Evolutionary conservation across 2,329 filamentous ascomycete genomes (phyloP), one percentile per base, ranked within the genome.

Genomic region (Calonectria multiphialidica): DNA sequence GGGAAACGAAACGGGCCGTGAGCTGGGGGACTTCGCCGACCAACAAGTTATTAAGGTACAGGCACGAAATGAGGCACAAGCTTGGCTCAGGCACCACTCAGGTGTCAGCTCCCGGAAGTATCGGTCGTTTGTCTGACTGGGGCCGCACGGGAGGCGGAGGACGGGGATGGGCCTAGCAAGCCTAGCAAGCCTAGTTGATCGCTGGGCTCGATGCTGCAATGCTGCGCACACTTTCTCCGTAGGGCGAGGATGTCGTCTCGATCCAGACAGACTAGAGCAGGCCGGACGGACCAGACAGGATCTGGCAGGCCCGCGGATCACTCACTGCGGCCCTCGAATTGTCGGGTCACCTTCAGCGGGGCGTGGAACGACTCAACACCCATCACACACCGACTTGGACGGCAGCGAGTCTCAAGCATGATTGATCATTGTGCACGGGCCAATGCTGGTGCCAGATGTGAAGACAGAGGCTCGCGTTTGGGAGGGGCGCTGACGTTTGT

Each of bases 401-500:
- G 33, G 53, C 45, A 66, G 47, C 68, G 45, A 57, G 66, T 62
- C 55, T 49, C 57, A 49, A 50, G 72, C 44, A 49, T 63, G 40
- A 72, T 62, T 57, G 25, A 72, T 70, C 45, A 68, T 64, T 59
- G 75, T 53, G 77, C 77, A 78, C 75, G 74, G 77, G 64, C 77
- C 76, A 78, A 30, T 37, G 28, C 28, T 18, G 18, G 50, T 35
- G 30, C 50, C 53, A 59, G 35, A 25, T 8, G 44, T 59, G 64
- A 45, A 65, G 55, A 63, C n/a, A n/a, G 66, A 65, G 78, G 76
- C 75, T 77, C 71, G 61, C 23, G 37, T 62, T 59, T 65, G 45
- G 61, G 66, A 66, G 65, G 65, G 70, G 57, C 64, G 76, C 77
- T 78, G 77, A 78, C 76, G 76, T 78, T 77, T 77, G 72, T 76